Percentiles rank a stretch among this genome's conserved stretches.
These are phyloP conservation scores for Diutina scorzettiae DNA, from an alignment of 1,139 yeast species.

Conservation along the genomic window DNA sequence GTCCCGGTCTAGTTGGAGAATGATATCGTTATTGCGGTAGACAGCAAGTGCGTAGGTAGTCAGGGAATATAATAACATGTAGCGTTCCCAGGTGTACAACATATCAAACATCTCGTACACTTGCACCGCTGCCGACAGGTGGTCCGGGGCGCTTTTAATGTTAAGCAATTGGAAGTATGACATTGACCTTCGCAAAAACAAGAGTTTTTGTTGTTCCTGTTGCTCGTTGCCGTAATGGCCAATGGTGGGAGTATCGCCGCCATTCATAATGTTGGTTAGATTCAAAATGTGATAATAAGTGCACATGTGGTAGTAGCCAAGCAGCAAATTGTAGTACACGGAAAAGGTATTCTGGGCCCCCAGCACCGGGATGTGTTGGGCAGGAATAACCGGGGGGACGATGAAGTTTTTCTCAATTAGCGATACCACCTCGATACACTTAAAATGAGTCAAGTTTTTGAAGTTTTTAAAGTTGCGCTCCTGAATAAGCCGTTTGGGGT, in stretches of 20 bases:
- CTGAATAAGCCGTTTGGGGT: conserved; percentile 8
- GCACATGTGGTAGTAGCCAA: conserved; percentile 22
- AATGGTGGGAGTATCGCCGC: conserved; percentile 1
- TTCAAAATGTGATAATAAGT: conserved; percentile 25
- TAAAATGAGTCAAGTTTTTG: conserved; percentile 8
- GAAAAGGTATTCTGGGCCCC: conserved; percentile 16
- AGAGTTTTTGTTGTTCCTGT: conserved; percentile 24
- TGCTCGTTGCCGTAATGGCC: conserved; percentile 7
- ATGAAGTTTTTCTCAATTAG: conserved; percentile 5
- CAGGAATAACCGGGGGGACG: conserved; percentile 5
- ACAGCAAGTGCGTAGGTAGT: not conserved
- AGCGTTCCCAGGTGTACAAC: conserved; percentile 20
- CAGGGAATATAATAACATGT: conserved; percentile 3
- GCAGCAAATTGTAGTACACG: conserved; percentile 24
- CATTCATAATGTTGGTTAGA: conserved; percentile 12
- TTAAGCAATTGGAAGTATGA: conserved; percentile 25
- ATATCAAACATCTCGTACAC: conserved; percentile 25
- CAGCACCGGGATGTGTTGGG: not conserved
- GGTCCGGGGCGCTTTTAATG: conserved; percentile 8
- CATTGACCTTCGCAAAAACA: conserved; percentile 24
- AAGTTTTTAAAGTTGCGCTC: conserved; percentile 13
- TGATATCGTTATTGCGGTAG: conserved; percentile 1
- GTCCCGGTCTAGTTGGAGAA: conserved; percentile 1
- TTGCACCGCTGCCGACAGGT: conserved; percentile 12
- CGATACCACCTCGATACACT: conserved; percentile 1